A percentile compares a stretch with the other conserved stretches of the same genome.
phyloP scores from a whole-genome alignment of 352 stramenopile genomes.

The Plasmopara muralis region DNA sequence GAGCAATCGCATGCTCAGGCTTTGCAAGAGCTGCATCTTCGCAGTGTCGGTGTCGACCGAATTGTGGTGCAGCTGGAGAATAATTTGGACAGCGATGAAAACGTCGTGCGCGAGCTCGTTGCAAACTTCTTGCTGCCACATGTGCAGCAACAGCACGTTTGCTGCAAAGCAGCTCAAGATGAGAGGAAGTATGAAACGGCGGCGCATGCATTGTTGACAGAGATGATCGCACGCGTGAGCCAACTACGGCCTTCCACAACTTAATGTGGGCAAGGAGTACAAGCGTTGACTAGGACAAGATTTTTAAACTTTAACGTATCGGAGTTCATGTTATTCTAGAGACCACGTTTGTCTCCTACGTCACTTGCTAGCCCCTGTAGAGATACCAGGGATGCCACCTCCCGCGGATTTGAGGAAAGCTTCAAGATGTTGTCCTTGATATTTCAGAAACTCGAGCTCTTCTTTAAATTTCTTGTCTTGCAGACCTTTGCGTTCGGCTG shows the following conservation, averaged over 20 bases:
- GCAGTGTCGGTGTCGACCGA: conserved; percentile 30
- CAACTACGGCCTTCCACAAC: conserved; percentile 1
- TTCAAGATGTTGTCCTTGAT: conserved; percentile 93
- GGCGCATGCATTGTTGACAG: conserved; percentile 48
- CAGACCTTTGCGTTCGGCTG: conserved; percentile 77
- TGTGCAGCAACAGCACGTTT: conserved; percentile 59
- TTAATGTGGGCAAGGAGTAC: no score
- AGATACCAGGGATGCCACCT: conserved; percentile 26
- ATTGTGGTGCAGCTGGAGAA: conserved; percentile 53
- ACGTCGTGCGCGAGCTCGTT: conserved; percentile 72
- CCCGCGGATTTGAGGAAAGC: conserved; percentile 89
- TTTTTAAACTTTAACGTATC: no score
- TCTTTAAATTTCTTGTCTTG: conserved; percentile 94
- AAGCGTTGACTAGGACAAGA: no score
- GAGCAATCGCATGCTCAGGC: conserved; percentile 42
- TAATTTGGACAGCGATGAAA: conserved; percentile 39
- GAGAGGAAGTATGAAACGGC: conserved; percentile 65
- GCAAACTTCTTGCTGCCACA: conserved; percentile 76
- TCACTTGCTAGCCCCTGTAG: conserved; percentile 12
- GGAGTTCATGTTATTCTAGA: no score
- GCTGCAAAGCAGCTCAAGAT: conserved; percentile 46
- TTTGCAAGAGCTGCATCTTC: conserved; percentile 48
- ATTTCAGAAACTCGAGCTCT: conserved; percentile 93
- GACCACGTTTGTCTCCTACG: neutral
- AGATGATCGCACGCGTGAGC: conserved; percentile 25